Conservation (phyloP, 257 asterid genomes). For the Nicotiana sylvestris region DNA sequence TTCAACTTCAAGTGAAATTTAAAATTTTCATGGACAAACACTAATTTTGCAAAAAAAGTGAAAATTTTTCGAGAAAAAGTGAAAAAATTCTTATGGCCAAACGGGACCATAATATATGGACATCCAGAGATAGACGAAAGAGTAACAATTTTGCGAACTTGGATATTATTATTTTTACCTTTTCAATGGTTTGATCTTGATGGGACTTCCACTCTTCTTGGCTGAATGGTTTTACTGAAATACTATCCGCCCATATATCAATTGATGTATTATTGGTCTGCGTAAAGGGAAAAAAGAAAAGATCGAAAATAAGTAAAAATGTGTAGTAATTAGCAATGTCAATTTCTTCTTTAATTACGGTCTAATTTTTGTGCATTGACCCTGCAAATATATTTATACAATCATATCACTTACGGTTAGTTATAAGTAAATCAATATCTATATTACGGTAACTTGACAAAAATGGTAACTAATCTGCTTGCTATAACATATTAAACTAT, state of each 20-base stretch:
- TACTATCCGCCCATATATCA: constrained; percentile 31
- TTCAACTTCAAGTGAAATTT: no score
- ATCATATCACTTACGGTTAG: neutral
- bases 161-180: constrained; percentile 20
- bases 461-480: neutral
- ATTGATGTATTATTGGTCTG: constrained; percentile 20
- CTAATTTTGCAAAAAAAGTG: no score
- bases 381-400: neutral
- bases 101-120: no score
- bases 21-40: no score
- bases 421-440: neutral
- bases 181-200: constrained; percentile 43
- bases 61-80: no score
- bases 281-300: neutral
- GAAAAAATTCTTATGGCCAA: no score
- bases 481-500: no score
- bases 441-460: neutral
- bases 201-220: constrained; percentile 49
- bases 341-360: no score
- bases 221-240: constrained; percentile 65
- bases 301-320: neutral
- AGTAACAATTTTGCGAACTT: no score
- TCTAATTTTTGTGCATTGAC: no score
- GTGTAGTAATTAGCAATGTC: no score
- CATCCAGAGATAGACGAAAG: no score